Base-by-base conservation (phyloP, 2,329 filamentous ascomycete genomes). In the Trichothecium roseum region DNA sequence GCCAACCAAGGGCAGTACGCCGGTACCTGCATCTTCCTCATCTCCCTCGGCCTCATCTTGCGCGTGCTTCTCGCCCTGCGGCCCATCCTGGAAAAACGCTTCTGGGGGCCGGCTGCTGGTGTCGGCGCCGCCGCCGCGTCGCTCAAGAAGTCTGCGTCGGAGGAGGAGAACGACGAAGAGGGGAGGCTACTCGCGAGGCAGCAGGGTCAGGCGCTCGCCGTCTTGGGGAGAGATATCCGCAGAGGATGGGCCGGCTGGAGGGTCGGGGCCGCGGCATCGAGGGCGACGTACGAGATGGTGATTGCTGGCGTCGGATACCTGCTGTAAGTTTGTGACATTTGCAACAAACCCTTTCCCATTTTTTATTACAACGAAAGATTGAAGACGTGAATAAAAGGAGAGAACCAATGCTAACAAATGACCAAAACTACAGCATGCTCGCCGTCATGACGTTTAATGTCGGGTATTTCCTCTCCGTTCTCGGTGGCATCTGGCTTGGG, bases 21-120 rank as follows among this genome's bases (percentile, higher is more conserved):
- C 3, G 86, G 75, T 38, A 89, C 84, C 24, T 88, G 86, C 63
- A 81, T 93, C 52, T 93, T 93, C 58, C 68, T 93, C 37, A 77
- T 93, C 54, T 43, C 80, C 30, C 74, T 94, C 30, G 79, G 74
- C 36, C 63, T 76, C 40, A 52, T 78, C 35, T 74, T 80, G 51
- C 79, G 84, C 31, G 59, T 65, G 13, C 62, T 89, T 15, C 63
- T 85, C 33, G 84, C 84, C 2, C 65, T 72, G 46, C 84, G 42
- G 30, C 35, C 32, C 8, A 45, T 32, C 30, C 9, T 33, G 20
- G 20, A 32, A 13, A 9, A 35, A 27, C 31, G 28, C 14, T 9
- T 36, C 32, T 17, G 39, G 34, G 18, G 22, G 32, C 8, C n/a
- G 3, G 8, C 15, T 31, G 6, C 30, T 34, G n/a, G 29, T 14